phyloP scores from a whole-genome alignment of 2,329 filamentous ascomycete species.

The Verticillium klebahnii region DNA sequence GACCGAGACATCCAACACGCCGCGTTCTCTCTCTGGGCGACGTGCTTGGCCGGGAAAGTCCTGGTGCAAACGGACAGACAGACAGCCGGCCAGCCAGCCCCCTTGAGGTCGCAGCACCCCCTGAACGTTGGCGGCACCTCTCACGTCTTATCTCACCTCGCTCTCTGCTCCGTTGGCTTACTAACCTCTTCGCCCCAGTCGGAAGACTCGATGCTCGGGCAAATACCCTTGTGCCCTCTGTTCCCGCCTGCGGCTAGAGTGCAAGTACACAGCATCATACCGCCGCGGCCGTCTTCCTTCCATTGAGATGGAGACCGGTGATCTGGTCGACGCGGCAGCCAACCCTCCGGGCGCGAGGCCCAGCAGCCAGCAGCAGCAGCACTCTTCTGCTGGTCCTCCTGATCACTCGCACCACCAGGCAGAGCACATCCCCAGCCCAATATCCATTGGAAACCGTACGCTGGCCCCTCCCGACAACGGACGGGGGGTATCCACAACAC shows the following conservation, averaged over 20 bases:
- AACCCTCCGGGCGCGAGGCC: neutral
- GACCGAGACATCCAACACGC: neutral
- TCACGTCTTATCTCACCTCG: neutral
- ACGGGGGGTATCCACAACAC: neutral
- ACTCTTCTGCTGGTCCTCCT: neutral
- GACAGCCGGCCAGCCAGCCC: no score
- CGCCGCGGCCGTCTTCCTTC: constrained; percentile 17
- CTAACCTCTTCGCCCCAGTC: constrained; percentile 7
- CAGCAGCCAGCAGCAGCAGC: neutral
- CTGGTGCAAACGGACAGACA: no score
- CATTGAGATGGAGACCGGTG: constrained; percentile 14
- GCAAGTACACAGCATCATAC: constrained; percentile 17
- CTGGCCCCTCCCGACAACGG: neutral
- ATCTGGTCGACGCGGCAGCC: neutral
- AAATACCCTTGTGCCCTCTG: constrained; percentile 18
- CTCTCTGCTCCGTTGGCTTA: neutral
- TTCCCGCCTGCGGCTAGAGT: constrained; percentile 16
- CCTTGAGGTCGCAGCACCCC: neutral
- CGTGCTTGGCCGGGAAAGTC: no score
- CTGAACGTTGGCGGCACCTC: neutral
- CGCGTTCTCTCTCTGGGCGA: neutral
- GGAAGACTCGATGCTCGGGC: constrained; percentile 19
- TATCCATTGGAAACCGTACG: constrained; percentile 2
- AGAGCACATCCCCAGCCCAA: constrained; percentile 1
- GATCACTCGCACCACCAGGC: neutral